These are phyloP conservation scores for Mycena sp. DNA, from an alignment of 1,284 basidiomycete species.

Conservation along the genomic window DNA sequence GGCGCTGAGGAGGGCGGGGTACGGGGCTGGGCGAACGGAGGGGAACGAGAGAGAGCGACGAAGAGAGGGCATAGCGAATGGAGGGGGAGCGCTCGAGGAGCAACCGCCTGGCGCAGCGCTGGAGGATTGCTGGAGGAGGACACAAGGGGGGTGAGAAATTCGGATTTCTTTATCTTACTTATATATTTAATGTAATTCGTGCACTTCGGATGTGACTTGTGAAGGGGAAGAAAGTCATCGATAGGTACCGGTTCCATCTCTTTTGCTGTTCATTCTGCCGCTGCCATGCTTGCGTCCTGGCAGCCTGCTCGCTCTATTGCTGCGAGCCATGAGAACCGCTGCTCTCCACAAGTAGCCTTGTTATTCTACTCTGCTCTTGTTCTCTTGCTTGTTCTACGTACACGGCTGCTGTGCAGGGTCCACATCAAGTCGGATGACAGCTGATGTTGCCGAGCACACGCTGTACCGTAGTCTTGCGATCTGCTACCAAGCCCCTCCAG, in stretches of 20 bases:
- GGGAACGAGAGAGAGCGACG: constrained; percentile 77
- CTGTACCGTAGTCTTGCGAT: too few relatives aligned
- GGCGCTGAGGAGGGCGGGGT: constrained; percentile 49
- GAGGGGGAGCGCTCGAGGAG: constrained; percentile 45
- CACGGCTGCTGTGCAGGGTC: too few relatives aligned
- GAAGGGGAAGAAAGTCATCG: too few relatives aligned
- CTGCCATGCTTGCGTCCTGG: too few relatives aligned
- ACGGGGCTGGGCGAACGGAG: constrained; percentile 68
- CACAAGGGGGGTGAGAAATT: constrained; percentile 34
- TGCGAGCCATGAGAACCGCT: neutral
- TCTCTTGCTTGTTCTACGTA: neutral
- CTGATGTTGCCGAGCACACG: too few relatives aligned
- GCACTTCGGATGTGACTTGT: too few relatives aligned
- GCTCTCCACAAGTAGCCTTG: neutral
- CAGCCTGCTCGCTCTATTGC: neutral
- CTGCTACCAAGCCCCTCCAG: too few relatives aligned
- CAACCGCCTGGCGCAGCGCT: constrained; percentile 60
- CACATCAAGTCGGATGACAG: too few relatives aligned
- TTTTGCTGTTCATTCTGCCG: too few relatives aligned
- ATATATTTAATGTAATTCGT: too few relatives aligned
- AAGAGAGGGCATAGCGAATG: constrained; percentile 71
- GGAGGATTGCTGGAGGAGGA: constrained; percentile 40
- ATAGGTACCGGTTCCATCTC: too few relatives aligned
- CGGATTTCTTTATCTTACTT: constrained; percentile 34
- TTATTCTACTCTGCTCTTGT: neutral